A percentile compares a stretch with the other conserved stretches of the same genome.
Evolutionary conservation across 257 asterid genomes (phyloP).

Genomic region (Forsythia suspensa): DNA sequence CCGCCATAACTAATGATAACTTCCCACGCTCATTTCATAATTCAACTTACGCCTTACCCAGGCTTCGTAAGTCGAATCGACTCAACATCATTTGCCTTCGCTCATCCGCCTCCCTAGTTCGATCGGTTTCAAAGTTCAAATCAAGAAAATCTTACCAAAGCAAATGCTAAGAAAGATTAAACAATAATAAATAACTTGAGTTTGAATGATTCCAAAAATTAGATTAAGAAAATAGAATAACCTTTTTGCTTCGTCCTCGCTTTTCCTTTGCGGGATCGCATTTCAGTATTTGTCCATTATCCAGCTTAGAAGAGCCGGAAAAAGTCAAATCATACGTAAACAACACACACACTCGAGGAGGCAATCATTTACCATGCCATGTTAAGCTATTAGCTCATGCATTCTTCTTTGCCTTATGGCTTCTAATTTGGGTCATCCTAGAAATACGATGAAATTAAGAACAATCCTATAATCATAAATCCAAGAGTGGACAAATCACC

Average conservation of each 20-base stretch:
- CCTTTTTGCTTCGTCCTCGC: conserved; percentile 95
- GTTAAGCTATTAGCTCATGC: conserved; percentile 98
- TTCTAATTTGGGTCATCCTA: conserved; percentile 98
- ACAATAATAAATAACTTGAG: too few species aligned
- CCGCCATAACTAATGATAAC: too few species aligned
- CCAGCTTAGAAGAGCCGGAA: too few species aligned
- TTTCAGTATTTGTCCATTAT: too few species aligned
- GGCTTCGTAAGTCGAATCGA: conserved; percentile 76
- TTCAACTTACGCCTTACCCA: conserved; percentile 70
- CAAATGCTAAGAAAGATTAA: too few species aligned
- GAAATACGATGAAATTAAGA: conserved; percentile 12
- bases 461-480: too few species aligned
- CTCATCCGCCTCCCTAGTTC: conserved; percentile 87
- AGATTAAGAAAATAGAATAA: conserved; percentile 24
- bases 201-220: background rate
- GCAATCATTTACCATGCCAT: conserved; percentile 43
- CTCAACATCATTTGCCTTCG: conserved; percentile 82
- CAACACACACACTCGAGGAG: background rate
- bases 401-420: conserved; percentile 97
- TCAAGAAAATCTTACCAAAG: background rate
- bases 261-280: conserved; percentile 42
- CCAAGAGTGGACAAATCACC: too few species aligned
- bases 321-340: too few species aligned
- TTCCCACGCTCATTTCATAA: background rate
- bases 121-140: conserved; percentile 23